Percentiles rank a stretch among this genome's conserved stretches.
Conservation (phyloP, 176 grass and related monocot genomes). For the Lolium rigidum region DNA sequence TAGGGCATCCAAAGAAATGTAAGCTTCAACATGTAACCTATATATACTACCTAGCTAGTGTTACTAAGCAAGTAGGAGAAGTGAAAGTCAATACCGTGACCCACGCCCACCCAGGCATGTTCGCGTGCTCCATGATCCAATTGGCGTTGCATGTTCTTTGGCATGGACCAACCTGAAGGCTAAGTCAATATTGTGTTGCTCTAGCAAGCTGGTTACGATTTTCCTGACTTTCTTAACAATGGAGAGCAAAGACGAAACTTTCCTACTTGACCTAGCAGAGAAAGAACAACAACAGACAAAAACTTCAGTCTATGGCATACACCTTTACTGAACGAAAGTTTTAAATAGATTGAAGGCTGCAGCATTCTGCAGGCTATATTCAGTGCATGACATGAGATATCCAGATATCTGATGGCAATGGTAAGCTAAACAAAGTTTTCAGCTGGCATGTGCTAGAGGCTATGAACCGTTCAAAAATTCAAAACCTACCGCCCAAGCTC, state of each 20-base stretch:
- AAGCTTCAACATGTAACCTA: neutral
- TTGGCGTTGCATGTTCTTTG: neutral
- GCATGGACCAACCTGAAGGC: slow-evolving; percentile 19
- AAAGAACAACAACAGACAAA: slow-evolving; percentile 8
- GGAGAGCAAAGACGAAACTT: slow-evolving; percentile 27
- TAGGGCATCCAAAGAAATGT: slow-evolving; percentile 6
- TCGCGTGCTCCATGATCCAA: slow-evolving; percentile 12
- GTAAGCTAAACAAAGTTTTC: slow-evolving; percentile 6
- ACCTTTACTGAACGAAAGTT: slow-evolving; percentile 5
- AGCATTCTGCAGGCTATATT: slow-evolving; percentile 16
- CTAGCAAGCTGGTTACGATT: neutral
- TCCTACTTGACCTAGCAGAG: neutral
- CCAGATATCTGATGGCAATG: neutral
- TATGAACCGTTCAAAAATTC: neutral
- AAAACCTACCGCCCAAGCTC: neutral
- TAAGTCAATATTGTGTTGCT: slow-evolving; percentile 12
- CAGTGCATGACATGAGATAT: neutral
- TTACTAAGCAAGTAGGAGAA: neutral
- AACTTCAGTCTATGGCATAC: neutral
- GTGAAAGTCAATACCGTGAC: neutral
- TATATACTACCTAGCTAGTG: neutral
- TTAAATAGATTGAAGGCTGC: slow-evolving; percentile 10
- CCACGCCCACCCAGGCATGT: slow-evolving; percentile 22
- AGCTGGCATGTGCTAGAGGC: neutral
- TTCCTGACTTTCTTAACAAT: neutral